Base-by-base conservation (phyloP, 139 green algal genomes). In the Haematococcus sp. region DNA sequence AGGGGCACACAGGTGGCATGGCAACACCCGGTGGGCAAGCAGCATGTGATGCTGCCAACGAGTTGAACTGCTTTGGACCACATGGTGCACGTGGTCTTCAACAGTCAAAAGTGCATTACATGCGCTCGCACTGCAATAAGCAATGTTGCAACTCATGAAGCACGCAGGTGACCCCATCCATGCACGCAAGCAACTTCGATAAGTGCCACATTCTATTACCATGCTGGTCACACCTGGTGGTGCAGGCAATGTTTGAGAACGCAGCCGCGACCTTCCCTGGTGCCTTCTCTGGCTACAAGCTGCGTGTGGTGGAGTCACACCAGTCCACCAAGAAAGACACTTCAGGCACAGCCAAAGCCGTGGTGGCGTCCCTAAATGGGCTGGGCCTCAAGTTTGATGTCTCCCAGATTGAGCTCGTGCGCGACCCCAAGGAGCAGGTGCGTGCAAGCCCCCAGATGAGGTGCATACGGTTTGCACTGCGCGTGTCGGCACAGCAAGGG, bases 241-340 rank as follows among this genome's bases (percentile, higher is more conserved):
- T 97, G 63, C 92, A 98, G 79, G 95, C 95, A 0, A 95, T 92
- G 79, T 92, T 99, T 88, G 89, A 97, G 75, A 78, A 90, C 65
- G 94, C 97, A 88, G 93, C 92, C 5, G 74, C 93, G n/a, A 75
- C 79, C 2, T 99, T 97, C 78, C 96, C 96, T 0, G 96, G 95
- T 28, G 94, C 92, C 2, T 99, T 98, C 60, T 70, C 85, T 0
- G 94, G 94, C 27, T 99, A 99, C 85, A 93, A 73, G 32, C 83
- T 99, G 69, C 71, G 72, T 4, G 95, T 98, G 46, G 79, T 88
- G 25, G 96, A 99, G 86, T 97, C 89, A 54, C 96, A 99, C 82
- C 96, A 99, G 78, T 87, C 80, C n/a, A 94, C 83, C 55, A 99
- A 99, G 84, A 96, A 91, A 54, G 93, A 97, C 81, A 98, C 93